A percentile compares a stretch with the other conserved stretches of the same genome.
Conservation (phyloP, 2,329 filamentous ascomycete species). For the Didymella pinodella region DNA sequence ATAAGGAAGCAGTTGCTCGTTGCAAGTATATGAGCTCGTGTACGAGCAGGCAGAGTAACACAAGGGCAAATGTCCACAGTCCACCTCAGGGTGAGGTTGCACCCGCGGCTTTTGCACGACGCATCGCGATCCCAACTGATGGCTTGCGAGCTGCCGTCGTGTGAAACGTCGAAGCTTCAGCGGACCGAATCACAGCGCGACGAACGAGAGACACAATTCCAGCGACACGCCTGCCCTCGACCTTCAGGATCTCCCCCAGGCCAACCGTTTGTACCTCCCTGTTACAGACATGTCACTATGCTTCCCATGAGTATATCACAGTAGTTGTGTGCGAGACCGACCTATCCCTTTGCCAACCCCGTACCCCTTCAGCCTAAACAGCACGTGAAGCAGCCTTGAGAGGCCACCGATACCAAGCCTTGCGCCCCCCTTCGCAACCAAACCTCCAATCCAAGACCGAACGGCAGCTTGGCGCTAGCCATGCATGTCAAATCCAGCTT, state of each 20-base stretch:
- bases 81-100: slow-evolving; percentile 10
- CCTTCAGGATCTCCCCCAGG: slow-evolving; percentile 3
- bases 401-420: slow-evolving; percentile 1
- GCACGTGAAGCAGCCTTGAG: slow-evolving; percentile 3
- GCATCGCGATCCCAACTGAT: slow-evolving; percentile 10
- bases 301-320: not conserved
- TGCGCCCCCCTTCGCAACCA: slow-evolving; percentile 9
- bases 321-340: not conserved
- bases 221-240: slow-evolving; percentile 28
- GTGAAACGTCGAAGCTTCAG: slow-evolving; percentile 12
- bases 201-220: slow-evolving; percentile 7
- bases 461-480: slow-evolving; percentile 14
- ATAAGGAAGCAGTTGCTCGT: slow-evolving; percentile 17
- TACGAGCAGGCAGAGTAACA: slow-evolving; percentile 4
- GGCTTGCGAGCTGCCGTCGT: slow-evolving; percentile 8
- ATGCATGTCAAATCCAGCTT: slow-evolving; percentile 7
- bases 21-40: slow-evolving; percentile 14
- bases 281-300: slow-evolving; percentile 4
- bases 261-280: slow-evolving; percentile 14
- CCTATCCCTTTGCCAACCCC: not conserved
- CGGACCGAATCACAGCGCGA: slow-evolving; percentile 8
- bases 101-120: slow-evolving; percentile 28
- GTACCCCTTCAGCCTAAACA: slow-evolving; percentile 8
- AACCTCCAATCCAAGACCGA: slow-evolving; percentile 8
- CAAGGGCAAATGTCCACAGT: slow-evolving; percentile 5